phyloP scores from a whole-genome alignment of 2,329 filamentous ascomycete species.

The Colletotrichum sp. region DNA sequence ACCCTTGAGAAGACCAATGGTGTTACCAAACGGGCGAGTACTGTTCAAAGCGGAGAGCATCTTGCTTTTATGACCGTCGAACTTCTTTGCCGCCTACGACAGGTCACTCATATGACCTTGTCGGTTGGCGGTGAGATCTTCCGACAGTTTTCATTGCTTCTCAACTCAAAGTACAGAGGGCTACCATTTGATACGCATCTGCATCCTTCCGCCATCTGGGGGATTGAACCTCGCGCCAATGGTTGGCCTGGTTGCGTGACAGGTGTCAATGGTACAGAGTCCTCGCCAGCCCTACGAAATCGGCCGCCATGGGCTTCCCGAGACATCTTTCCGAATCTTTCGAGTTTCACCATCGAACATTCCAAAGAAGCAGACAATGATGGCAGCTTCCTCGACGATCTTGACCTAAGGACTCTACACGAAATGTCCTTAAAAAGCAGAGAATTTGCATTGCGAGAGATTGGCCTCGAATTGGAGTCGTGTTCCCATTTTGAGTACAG shows the following conservation, averaged over 20 bases:
- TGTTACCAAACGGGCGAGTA: background rate
- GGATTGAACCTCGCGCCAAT: background rate
- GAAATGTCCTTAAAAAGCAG: background rate
- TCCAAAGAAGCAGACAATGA: background rate
- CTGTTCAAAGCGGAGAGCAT: background rate
- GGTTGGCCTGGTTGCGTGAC: accelerated
- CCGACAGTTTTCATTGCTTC: background rate
- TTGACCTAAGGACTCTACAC: background rate
- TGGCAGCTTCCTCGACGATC: accelerated
- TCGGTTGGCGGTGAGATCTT: background rate
- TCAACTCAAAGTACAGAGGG: background rate
- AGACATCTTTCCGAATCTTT: background rate
- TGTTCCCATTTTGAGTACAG: background rate
- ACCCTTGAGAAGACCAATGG: background rate
- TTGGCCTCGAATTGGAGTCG: background rate
- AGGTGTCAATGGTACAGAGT: background rate
- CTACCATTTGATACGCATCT: background rate
- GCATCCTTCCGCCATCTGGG: background rate
- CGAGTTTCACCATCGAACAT: background rate
- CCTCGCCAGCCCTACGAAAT: background rate
- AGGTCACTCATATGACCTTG: background rate
- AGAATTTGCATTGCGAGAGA: background rate
- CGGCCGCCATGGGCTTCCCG: background rate
- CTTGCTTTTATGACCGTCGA: background rate
- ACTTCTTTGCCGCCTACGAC: background rate